Conservation (phyloP, 2,329 filamentous ascomycete species). For the Akanthomyces dipterigenus region DNA sequence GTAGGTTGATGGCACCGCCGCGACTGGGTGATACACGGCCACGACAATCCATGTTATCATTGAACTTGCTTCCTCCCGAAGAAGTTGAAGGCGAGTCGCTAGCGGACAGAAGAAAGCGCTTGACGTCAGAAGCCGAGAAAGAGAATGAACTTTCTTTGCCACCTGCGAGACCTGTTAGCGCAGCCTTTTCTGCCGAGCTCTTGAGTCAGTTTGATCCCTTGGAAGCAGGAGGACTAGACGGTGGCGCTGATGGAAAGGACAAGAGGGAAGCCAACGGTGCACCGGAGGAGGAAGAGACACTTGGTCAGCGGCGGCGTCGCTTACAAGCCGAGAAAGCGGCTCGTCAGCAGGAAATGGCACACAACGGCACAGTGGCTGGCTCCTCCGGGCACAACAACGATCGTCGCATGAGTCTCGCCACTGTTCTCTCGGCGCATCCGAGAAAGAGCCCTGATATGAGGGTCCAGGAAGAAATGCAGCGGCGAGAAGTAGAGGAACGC, state of each 20-base stretch:
- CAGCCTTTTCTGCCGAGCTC: conserved; percentile 62
- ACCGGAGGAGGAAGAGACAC: conserved; percentile 61
- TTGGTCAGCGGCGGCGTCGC: conserved; percentile 68
- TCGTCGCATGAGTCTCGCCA: conserved; percentile 48
- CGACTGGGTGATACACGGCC: conserved; percentile 10
- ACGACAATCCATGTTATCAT: conserved; percentile 20
- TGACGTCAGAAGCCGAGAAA: conserved; percentile 47
- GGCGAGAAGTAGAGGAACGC: conserved; percentile 34
- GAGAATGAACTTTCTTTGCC: conserved; percentile 41
- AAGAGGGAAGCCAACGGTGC: conserved; percentile 35
- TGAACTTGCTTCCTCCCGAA: conserved; percentile 43
- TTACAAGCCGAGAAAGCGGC: conserved; percentile 65
- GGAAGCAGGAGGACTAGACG: conserved; percentile 34
- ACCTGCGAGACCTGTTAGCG: conserved; percentile 52
- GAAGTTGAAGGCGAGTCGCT: conserved; percentile 60
- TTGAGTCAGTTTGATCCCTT: conserved; percentile 56
- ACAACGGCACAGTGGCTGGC: conserved; percentile 20
- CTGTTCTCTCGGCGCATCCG: conserved; percentile 45
- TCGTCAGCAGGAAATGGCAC: conserved; percentile 47
- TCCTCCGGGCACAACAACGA: conserved; percentile 18
- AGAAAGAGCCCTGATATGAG: conserved; percentile 32
- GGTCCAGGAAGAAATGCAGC: conserved; percentile 34
- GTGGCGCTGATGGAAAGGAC: conserved; percentile 21
- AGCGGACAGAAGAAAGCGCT: conserved; percentile 55
- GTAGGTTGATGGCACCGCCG: conserved; percentile 30